phyloP scores from a whole-genome alignment of 257 asterid genomes.

The Solanum sitiens region DNA sequence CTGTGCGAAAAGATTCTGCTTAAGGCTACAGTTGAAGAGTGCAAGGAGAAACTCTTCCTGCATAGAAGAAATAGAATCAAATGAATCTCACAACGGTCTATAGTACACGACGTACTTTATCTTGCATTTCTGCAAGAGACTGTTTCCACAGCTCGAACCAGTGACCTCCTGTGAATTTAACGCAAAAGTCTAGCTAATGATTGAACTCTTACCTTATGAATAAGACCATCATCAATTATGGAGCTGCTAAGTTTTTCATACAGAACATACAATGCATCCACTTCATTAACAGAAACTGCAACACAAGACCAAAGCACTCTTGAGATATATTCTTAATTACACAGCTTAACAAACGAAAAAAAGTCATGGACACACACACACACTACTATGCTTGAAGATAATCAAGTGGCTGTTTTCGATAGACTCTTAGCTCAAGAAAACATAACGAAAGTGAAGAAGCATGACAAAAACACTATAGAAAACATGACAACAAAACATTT shows the following conservation, averaged over 20 bases:
- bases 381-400: not conserved
- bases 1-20: constrained; percentile 59
- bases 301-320: not conserved
- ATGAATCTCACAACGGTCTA: not conserved
- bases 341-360: not conserved
- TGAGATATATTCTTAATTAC: not conserved
- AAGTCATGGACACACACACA: not conserved
- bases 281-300: constrained; percentile 78
- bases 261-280: constrained; percentile 65
- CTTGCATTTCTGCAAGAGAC: not conserved
- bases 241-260: constrained; percentile 62
- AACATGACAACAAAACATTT: not conserved
- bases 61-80: not conserved
- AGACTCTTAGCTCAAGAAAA: not conserved
- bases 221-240: constrained; percentile 50
- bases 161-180: not conserved
- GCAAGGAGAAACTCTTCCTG: constrained; percentile 94
- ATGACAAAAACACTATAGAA: not conserved
- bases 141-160: not conserved
- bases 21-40: constrained; percentile 40
- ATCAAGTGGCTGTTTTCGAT: not conserved
- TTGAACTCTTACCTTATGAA: constrained; percentile 52
- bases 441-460: not conserved
- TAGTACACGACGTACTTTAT: not conserved
- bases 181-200: not conserved